Evolutionary conservation across 306 rosid species (phyloP).

Genomic region (Sicyos edulis): DNA sequence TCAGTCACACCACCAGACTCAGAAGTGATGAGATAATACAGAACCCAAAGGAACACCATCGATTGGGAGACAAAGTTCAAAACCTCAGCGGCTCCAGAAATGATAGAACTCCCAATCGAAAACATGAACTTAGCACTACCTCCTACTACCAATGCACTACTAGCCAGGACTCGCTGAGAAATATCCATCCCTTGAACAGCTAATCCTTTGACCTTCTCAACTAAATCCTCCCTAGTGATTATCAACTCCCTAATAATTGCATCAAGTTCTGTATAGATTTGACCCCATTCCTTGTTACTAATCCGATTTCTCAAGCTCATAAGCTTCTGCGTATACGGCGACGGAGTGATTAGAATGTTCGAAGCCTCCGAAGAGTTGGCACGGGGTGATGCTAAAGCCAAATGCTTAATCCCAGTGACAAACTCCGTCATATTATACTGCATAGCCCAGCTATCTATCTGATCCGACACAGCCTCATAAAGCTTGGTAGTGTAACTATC

Average conservation of each 20-base stretch:
- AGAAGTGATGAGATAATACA: slow-evolving; percentile 82
- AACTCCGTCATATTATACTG: slow-evolving; percentile 84
- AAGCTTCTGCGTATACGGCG: slow-evolving; percentile 59
- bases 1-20: slow-evolving; percentile 97
- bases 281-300: slow-evolving; percentile 70
- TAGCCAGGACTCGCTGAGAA: slow-evolving; percentile 57
- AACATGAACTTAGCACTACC: slow-evolving; percentile 56
- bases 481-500: slow-evolving; percentile 68
- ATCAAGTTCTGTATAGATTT: slow-evolving; percentile 55
- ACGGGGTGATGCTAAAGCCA: slow-evolving; percentile 37
- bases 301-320: slow-evolving; percentile 58
- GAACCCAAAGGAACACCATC: slow-evolving; percentile 86
- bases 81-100: slow-evolving; percentile 90
- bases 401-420: slow-evolving; percentile 78
- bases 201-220: slow-evolving; percentile 72
- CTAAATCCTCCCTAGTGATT: slow-evolving; percentile 72
- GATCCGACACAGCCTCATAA: slow-evolving; percentile 72
- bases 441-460: slow-evolving; percentile 76
- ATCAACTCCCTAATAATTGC: slow-evolving; percentile 59
- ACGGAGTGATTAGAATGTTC: slow-evolving; percentile 37
- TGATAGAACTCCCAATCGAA: slow-evolving; percentile 65
- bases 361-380: slow-evolving; percentile 45
- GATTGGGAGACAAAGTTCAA: slow-evolving; percentile 81
- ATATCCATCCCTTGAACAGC: slow-evolving; percentile 70
- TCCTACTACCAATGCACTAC: slow-evolving; percentile 65